Base-by-base conservation (phyloP, 495 filamentous ascomycete genomes). In the Aspergillus cavernicola region DNA sequence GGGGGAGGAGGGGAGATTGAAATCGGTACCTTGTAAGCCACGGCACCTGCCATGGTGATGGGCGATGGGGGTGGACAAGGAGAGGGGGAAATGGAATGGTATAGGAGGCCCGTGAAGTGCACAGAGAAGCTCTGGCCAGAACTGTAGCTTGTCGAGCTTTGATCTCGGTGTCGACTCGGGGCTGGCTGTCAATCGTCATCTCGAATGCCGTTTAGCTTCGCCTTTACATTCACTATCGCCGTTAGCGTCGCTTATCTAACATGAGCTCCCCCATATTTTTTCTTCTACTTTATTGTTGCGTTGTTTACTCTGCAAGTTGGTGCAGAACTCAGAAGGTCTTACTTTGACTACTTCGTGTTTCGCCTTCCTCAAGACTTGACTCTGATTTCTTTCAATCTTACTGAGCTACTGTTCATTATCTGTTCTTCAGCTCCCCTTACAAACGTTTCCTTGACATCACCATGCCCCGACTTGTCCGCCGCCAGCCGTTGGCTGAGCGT, bases 381-480 rank as follows among this genome's bases (percentile, higher is more conserved):
- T 29, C 23, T 28, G n/a, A 13, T 3, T 16, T 18, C 4, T 32
- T n/a, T 32, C 5, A 10, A 33, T 13, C 18, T 4, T 23, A 36
- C n/a, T 44, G 18, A 15, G 16, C 5, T 2, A 13, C 19, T 18
- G 6, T 3, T 47, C 12, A 13, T 20, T 39, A 5, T 11, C 18
- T 16, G 1, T 38, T 16, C 13, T 19, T 20, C 24, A 49, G 36
- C 37, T 24, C 51, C 32, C 36, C 54, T 16, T 26, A 33, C 31
- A 19, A 15, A 12, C 16, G 23, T 40, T 39, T 50, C 13, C 23
- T 52, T 57, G 50, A 55, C 42, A 35, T 39, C 64, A 77, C 52
- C 49, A 84, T 86, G 79, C 87, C 87, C 48, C 84, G 90, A 62
- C 82, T 96, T 33, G 81, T 98, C 53, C 90, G 93, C 61, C 83